These are phyloP conservation scores for Mycena belliarum DNA, from an alignment of 768 basidiomycete genomes.

Conservation along the genomic window DNA sequence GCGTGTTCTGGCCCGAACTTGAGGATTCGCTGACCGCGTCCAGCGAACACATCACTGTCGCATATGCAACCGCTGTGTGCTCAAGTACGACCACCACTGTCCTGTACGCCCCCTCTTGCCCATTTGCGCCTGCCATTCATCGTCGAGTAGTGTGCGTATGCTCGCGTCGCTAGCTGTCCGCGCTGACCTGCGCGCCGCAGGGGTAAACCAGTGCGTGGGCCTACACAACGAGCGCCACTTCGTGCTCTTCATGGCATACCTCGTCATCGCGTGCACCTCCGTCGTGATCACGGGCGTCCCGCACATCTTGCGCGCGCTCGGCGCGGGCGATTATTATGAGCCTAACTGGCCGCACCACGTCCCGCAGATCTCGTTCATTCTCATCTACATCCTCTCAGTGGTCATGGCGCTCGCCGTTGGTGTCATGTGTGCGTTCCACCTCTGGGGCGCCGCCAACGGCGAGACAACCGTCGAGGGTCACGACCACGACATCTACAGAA, in stretches of 20 bases:
- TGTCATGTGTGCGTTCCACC: slow-evolving; percentile 72
- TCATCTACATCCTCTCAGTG: slow-evolving; percentile 72
- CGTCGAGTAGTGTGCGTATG: neutral
- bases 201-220: slow-evolving; percentile 98
- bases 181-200: slow-evolving; percentile 41
- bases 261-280: slow-evolving; percentile 59
- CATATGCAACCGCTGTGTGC: slow-evolving; percentile 85
- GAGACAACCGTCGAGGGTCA: slow-evolving; percentile 92
- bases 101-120: slow-evolving; percentile 61
- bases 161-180: no score
- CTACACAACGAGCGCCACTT: slow-evolving; percentile 96
- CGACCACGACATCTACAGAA: slow-evolving; percentile 79
- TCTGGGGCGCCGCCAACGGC: slow-evolving; percentile 68
- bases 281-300: slow-evolving; percentile 69
- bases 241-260: slow-evolving; percentile 90
- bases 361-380: slow-evolving; percentile 69
- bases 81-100: slow-evolving; percentile 92
- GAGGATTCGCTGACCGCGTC: neutral
- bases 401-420: slow-evolving; percentile 77
- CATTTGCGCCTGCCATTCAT: neutral
- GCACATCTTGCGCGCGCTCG: slow-evolving; percentile 58
- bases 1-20: neutral
- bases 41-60: slow-evolving; percentile 89
- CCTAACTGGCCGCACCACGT: slow-evolving; percentile 58
- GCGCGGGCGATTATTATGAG: slow-evolving; percentile 38